phyloP scores from a whole-genome alignment of 495 filamentous ascomycete species.

The Annulohypoxylon nitens region DNA sequence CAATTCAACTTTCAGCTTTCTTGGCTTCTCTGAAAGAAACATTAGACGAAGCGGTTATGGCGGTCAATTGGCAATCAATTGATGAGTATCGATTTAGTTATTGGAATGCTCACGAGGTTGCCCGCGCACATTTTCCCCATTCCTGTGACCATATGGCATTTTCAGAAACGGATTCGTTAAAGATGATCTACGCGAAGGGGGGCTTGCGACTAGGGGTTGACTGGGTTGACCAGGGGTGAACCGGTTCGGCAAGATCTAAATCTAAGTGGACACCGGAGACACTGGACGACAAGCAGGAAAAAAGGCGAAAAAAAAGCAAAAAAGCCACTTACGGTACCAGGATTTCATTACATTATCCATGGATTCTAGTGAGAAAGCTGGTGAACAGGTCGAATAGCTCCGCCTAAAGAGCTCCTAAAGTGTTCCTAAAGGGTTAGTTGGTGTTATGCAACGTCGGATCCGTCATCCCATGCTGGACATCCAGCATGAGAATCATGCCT shows the following conservation, averaged over 20 bases:
- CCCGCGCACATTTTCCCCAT: constrained; percentile 26
- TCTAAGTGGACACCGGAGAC: constrained; percentile 16
- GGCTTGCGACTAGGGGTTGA: background rate
- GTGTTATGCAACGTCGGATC: constrained; percentile 34
- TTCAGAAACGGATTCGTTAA: constrained; percentile 19
- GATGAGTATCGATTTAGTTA: background rate
- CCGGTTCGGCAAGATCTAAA: constrained; percentile 37
- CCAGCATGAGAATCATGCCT: constrained; percentile 46
- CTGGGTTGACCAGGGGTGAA: background rate
- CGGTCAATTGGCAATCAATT: constrained; percentile 9
- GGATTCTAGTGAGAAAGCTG: background rate
- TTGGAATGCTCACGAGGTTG: constrained; percentile 33
- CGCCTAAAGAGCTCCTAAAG: constrained; percentile 10
- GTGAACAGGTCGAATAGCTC: background rate
- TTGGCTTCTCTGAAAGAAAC: background rate
- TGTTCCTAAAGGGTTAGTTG: background rate
- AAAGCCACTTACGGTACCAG: constrained; percentile 16
- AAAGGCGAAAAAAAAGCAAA: background rate
- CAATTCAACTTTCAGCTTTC: constrained; percentile 5
- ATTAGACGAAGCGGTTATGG: constrained; percentile 25
- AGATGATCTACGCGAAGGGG: constrained; percentile 20
- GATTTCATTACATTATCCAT: constrained; percentile 30
- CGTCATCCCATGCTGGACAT: constrained; percentile 7
- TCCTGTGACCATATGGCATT: constrained; percentile 40
- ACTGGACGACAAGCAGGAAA: constrained; percentile 6